These are phyloP conservation scores for Vigna unguiculata DNA, from an alignment of 306 rosid genomes.

Conservation along the genomic window DNA sequence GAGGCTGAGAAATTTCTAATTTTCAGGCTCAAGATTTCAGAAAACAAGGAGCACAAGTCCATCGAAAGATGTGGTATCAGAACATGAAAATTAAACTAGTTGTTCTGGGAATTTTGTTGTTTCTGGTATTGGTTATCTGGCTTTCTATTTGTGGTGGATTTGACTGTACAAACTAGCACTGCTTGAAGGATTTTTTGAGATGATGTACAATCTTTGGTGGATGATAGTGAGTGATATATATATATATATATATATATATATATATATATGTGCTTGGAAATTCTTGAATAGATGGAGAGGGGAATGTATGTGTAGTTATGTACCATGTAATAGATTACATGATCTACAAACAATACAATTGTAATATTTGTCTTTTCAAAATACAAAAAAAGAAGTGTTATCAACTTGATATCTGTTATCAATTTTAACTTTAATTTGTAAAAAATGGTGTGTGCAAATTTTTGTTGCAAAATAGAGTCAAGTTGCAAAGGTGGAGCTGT, in stretches of 20 bases:
- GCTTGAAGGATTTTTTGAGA: conserved; percentile 34
- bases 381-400: conserved; percentile 27
- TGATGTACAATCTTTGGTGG: conserved; percentile 29
- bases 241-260: no score
- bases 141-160: conserved; percentile 90
- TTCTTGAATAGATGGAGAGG: conserved; percentile 27
- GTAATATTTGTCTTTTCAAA: conserved; percentile 31
- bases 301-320: conserved; percentile 28
- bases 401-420: no score
- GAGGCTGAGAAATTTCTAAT: conserved; percentile 29
- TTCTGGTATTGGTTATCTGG: conserved; percentile 82
- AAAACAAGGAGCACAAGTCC: conserved; percentile 71
- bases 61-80: conserved; percentile 91
- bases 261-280: conserved; percentile 19
- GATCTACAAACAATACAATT: conserved; percentile 37
- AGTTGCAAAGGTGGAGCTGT: no score
- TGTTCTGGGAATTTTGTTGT: conserved; percentile 75
- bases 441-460: no score
- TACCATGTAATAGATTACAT: conserved; percentile 22
- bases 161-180: conserved; percentile 75
- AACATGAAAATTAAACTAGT: conserved; percentile 94
- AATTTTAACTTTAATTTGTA: no score
- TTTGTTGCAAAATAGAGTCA: no score
- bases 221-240: not conserved
- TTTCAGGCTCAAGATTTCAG: conserved; percentile 83